Percentiles rank a stretch among this genome's conserved stretches.
Conservation (phyloP, 2,329 filamentous ascomycete genomes). For the Pestalotiopsis sp. region DNA sequence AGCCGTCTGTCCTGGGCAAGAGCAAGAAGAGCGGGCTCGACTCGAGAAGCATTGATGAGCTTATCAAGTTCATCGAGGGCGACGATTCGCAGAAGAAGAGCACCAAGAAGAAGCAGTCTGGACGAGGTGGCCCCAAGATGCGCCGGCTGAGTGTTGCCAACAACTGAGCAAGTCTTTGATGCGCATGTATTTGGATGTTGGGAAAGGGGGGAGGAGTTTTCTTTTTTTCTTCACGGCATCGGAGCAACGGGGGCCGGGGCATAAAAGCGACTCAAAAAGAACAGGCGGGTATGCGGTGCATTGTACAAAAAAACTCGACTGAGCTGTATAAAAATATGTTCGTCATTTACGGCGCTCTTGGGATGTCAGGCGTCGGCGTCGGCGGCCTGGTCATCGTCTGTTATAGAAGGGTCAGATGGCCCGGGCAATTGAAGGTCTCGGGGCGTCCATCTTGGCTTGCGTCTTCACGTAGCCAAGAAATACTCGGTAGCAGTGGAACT, state of each 20-base stretch:
- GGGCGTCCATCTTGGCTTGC: background rate
- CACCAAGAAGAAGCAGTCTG: constrained; percentile 54
- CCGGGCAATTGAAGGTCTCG: too few species aligned
- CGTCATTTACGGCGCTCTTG: background rate
- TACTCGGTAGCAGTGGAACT: background rate
- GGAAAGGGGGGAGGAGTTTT: background rate
- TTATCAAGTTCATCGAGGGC: constrained; percentile 93
- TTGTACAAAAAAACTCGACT: background rate
- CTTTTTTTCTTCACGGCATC: background rate
- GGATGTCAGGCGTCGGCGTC: background rate
- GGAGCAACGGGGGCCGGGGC: background rate
- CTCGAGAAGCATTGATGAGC: constrained; percentile 84
- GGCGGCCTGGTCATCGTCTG: background rate
- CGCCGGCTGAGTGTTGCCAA: constrained; percentile 36
- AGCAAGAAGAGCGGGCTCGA: constrained; percentile 52
- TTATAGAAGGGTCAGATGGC: background rate
- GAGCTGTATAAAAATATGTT: background rate
- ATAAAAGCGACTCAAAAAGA: background rate
- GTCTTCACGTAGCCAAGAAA: background rate
- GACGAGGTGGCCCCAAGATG: constrained; percentile 54
- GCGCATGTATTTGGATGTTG: constrained; percentile 1
- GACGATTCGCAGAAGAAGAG: constrained; percentile 51
- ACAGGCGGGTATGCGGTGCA: background rate
- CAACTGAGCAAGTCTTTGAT: background rate
- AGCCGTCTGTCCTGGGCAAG: constrained; percentile 33